Conservation (phyloP, 208 protist genomes). For the Acanthamoeba triangularis region DNA sequence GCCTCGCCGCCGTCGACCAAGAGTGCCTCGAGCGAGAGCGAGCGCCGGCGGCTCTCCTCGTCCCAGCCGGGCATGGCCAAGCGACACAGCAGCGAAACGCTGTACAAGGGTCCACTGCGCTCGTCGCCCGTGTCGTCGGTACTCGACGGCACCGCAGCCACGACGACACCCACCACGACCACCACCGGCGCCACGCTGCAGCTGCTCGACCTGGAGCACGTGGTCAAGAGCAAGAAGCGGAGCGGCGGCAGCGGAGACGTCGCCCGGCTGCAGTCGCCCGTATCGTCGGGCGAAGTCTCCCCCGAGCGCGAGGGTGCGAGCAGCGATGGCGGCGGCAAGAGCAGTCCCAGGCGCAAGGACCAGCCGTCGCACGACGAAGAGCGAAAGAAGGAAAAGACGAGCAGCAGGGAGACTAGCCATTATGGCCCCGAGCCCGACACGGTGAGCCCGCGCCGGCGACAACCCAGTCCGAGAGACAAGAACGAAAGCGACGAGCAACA, state of each 20-base stretch:
- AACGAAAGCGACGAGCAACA: neutral
- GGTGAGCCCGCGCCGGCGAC: neutral
- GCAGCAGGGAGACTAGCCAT: neutral
- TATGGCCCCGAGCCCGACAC: neutral
- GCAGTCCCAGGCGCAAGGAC: neutral
- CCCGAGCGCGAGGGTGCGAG: neutral
- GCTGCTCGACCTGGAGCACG: constrained; percentile 2
- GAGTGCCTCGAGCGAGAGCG: neutral
- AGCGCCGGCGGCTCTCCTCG: neutral
- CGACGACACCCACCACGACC: too few species aligned
- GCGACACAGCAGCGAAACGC: neutral
- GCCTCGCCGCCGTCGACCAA: neutral
- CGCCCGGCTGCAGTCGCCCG: neutral
- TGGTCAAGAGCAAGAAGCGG: neutral
- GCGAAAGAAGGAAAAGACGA: neutral
- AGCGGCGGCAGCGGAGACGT: neutral
- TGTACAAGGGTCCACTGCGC: neutral
- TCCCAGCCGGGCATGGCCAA: neutral
- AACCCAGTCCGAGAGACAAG: neutral
- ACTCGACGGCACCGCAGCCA: too few species aligned
- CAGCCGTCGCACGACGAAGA: neutral
- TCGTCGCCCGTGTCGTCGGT: neutral
- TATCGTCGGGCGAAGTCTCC: neutral
- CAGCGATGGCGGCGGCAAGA: neutral
- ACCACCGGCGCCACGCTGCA: neutral